Conservation (phyloP, 768 basidiomycete species). For the Leccinum broughii region DNA sequence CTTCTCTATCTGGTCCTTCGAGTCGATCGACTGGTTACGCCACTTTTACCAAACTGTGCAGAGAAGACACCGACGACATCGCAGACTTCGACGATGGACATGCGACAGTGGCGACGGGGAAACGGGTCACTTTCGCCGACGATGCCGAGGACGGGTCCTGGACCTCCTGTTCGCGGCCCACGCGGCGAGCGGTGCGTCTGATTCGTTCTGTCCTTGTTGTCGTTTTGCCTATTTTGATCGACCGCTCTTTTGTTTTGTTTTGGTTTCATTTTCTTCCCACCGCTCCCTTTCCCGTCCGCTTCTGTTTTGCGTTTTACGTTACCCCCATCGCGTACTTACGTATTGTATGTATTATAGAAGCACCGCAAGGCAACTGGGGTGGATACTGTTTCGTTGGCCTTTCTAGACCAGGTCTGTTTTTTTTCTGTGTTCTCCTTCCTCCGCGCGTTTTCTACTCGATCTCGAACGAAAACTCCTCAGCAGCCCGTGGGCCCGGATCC, state of each 20-base stretch:
- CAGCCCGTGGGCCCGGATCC: conserved; percentile 5
- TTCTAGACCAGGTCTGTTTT: conserved; percentile 25
- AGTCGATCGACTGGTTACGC: conserved; percentile 23
- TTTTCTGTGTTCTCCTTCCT: not conserved
- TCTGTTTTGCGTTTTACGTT: not conserved
- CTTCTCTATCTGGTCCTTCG: conserved; percentile 10
- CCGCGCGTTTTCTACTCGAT: not conserved
- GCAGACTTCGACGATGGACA: conserved; percentile 24
- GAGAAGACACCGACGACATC: conserved; percentile 32
- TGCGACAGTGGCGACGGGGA: conserved; percentile 19
- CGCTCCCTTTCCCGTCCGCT: not conserved
- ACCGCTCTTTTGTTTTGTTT: not conserved
- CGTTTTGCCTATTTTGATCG: conserved; percentile 1
- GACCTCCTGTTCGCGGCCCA: conserved; percentile 19
- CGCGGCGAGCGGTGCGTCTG: conserved; percentile 28
- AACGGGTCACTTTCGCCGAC: conserved; percentile 27
- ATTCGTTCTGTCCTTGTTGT: not conserved
- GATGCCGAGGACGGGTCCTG: conserved; percentile 20
- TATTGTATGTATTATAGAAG: conserved; percentile 20
- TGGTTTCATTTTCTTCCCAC: not conserved
- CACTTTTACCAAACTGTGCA: conserved; percentile 27
- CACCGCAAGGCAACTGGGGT: conserved; percentile 17
- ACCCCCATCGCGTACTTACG: not conserved
- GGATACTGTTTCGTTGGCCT: conserved; percentile 10
- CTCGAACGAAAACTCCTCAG: conserved; percentile 5